Percentiles rank a stretch among this genome's conserved stretches.
These are phyloP conservation scores for Pyricularia pennisetigena DNA, from an alignment of 2,329 filamentous ascomycete species.

Conservation along the genomic window DNA sequence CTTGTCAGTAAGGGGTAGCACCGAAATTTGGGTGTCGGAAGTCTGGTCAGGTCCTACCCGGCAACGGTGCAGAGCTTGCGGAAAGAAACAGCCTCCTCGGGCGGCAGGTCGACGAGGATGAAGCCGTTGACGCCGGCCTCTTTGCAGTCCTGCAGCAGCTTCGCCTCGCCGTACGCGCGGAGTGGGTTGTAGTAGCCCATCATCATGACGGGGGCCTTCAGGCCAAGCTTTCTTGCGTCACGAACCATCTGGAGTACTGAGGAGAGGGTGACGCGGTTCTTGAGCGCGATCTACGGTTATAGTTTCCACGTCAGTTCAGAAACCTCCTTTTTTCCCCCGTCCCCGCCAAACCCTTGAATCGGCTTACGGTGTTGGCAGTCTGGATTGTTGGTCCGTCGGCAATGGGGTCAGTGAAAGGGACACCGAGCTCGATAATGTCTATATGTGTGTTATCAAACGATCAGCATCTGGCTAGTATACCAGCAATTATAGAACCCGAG, in stretches of 20 bases:
- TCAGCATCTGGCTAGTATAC: neutral
- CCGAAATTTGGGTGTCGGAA: neutral
- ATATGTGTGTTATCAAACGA: neutral
- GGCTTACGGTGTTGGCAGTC: conserved; percentile 73
- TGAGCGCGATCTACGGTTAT: conserved; percentile 50
- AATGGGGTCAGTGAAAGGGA: conserved; percentile 96
- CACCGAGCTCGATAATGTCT: conserved; percentile 93
- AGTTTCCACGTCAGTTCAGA: neutral
- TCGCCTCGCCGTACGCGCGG: conserved; percentile 87
- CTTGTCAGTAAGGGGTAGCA: conserved; percentile 4
- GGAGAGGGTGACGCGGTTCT: conserved; percentile 78
- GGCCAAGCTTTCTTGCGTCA: conserved; percentile 64
- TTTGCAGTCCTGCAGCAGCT: conserved; percentile 73
- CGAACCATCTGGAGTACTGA: conserved; percentile 76
- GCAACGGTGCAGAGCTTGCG: conserved; percentile 71
- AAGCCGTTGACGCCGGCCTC: conserved; percentile 87
- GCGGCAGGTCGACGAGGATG: conserved; percentile 91
- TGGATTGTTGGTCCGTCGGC: conserved; percentile 97
- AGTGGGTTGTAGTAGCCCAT: conserved; percentile 99
- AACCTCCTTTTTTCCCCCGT: neutral
- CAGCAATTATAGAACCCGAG: neutral
- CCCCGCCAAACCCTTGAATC: neutral
- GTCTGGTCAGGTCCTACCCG: conserved; percentile 39
- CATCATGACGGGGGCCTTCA: conserved; percentile 75
- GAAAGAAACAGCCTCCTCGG: conserved; percentile 92